Percentiles rank a stretch among this genome's conserved stretches.
Conservation (phyloP, 2,329 filamentous ascomycete species). For the Epichloe glyceriae region DNA sequence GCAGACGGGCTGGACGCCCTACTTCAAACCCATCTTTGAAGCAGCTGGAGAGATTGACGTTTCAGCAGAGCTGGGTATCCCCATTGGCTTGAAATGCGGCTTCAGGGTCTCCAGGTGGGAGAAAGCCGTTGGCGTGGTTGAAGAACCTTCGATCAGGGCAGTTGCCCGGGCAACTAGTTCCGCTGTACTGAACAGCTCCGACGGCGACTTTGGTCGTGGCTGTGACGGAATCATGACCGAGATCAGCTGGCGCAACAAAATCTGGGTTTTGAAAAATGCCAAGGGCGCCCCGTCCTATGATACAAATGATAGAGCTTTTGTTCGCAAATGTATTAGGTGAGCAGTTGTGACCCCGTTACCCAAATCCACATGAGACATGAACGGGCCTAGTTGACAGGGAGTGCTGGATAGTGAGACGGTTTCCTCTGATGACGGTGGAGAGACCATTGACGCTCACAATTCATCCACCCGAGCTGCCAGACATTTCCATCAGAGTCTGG, state of each 20-base stretch:
- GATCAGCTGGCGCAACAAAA: slow-evolving; percentile 16
- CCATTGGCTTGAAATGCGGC: slow-evolving; percentile 15
- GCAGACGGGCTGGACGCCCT: slow-evolving; percentile 13
- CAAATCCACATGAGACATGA: not conserved
- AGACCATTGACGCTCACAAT: not conserved
- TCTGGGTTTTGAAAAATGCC: slow-evolving; percentile 10
- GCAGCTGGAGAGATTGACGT: slow-evolving; percentile 15
- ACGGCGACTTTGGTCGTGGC: slow-evolving; percentile 11
- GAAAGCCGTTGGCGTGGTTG: slow-evolving; percentile 11
- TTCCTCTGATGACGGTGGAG: not conserved
- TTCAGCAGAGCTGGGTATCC: slow-evolving; percentile 15
- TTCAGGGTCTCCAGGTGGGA: slow-evolving; percentile 12
- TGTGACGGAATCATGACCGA: slow-evolving; percentile 16
- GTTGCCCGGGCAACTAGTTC: slow-evolving; percentile 10
- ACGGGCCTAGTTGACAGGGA: not conserved
- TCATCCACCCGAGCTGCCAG: too few species aligned
- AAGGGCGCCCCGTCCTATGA: slow-evolving; percentile 11
- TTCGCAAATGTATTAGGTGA: slow-evolving; percentile 13
- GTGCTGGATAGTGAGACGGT: not conserved
- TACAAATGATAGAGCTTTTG: slow-evolving; percentile 10
- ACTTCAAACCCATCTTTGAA: slow-evolving; percentile 18
- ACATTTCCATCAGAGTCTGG: not conserved
- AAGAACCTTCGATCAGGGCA: slow-evolving; percentile 17
- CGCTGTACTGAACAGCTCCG: slow-evolving; percentile 4
- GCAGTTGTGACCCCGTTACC: not conserved